These are phyloP conservation scores for Suhomyces yuchorum DNA, from an alignment of 1,139 yeast species.

Conservation along the genomic window DNA sequence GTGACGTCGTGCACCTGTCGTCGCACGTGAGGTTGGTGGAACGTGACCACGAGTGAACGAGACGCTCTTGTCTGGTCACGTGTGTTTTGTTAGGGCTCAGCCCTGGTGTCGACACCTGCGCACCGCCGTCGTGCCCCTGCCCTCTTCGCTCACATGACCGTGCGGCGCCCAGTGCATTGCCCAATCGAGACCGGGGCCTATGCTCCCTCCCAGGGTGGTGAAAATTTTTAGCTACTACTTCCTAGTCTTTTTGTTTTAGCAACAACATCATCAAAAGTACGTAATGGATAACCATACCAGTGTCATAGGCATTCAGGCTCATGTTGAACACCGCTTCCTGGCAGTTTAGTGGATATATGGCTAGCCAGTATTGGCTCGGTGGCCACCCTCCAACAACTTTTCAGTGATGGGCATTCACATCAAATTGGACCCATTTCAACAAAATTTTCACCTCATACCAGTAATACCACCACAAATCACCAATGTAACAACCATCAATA, in stretches of 20 bases:
- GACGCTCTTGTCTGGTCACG: slow-evolving; percentile 14
- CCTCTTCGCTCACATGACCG: slow-evolving; percentile 5
- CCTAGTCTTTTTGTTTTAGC: slow-evolving; percentile 16
- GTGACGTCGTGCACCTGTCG: too few species aligned
- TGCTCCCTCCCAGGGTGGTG: slow-evolving; percentile 13
- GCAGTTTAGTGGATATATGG: background rate
- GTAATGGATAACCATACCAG: slow-evolving; percentile 9
- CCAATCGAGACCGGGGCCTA: slow-evolving; percentile 9
- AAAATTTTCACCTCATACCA: background rate
- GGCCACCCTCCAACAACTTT: background rate
- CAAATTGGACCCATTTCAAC: background rate
- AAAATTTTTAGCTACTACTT: slow-evolving; percentile 15
- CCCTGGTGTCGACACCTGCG: slow-evolving; percentile 11
- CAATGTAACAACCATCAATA: background rate
- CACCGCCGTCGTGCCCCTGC: background rate
- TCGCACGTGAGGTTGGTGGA: background rate
- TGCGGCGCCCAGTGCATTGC: slow-evolving; percentile 11
- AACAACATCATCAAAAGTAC: slow-evolving; percentile 22
- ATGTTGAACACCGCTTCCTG: background rate
- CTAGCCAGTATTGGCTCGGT: background rate
- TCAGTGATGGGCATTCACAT: background rate
- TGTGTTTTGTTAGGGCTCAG: slow-evolving; percentile 19
- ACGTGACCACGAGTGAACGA: background rate
- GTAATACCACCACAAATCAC: background rate
- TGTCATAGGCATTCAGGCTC: background rate